Percentiles rank a stretch among this genome's conserved stretches.
Evolutionary conservation across 768 basidiomycete genomes (phyloP).

Genomic region (Piloderma croceum): DNA sequence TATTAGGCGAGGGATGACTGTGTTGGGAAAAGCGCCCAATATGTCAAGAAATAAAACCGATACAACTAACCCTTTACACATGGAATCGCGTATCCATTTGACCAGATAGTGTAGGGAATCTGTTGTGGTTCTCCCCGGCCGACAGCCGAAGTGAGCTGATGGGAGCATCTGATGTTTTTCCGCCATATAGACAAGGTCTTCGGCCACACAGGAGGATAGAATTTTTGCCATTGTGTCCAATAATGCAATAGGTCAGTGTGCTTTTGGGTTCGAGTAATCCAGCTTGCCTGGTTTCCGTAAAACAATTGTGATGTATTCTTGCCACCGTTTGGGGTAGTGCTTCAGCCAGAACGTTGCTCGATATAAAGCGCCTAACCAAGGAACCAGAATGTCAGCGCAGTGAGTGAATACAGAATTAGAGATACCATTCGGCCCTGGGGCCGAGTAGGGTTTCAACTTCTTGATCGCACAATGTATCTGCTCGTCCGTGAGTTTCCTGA

Average conservation of each 20-base stretch:
- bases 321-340: slow-evolving; percentile 7
- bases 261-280: slow-evolving; percentile 15
- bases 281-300: slow-evolving; percentile 20
- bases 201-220: slow-evolving; percentile 11
- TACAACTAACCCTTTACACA: slow-evolving; percentile 10
- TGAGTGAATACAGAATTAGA: slow-evolving; percentile 20
- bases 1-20: slow-evolving; percentile 23
- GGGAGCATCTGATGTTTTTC: slow-evolving; percentile 11
- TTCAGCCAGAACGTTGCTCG: slow-evolving; percentile 3
- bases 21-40: slow-evolving; percentile 39
- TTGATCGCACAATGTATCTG: slow-evolving; percentile 9
- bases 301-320: slow-evolving; percentile 13
- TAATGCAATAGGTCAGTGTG: slow-evolving; percentile 21
- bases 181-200: slow-evolving; percentile 6
- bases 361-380: slow-evolving; percentile 6
- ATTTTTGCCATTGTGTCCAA: slow-evolving; percentile 12
- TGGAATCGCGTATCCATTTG: slow-evolving; percentile 11
- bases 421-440: slow-evolving; percentile 17
- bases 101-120: slow-evolving; percentile 8
- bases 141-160: slow-evolving; percentile 11
- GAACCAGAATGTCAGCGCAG: slow-evolving; percentile 6
- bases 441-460: slow-evolving; percentile 23
- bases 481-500: background rate
- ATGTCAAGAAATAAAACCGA: slow-evolving; percentile 38
- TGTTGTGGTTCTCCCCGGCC: slow-evolving; percentile 10